A percentile compares a stretch with the other conserved stretches of the same genome.
Conservation (phyloP, 352 stramenopile species). For the Phytophthora agathidicida region DNA sequence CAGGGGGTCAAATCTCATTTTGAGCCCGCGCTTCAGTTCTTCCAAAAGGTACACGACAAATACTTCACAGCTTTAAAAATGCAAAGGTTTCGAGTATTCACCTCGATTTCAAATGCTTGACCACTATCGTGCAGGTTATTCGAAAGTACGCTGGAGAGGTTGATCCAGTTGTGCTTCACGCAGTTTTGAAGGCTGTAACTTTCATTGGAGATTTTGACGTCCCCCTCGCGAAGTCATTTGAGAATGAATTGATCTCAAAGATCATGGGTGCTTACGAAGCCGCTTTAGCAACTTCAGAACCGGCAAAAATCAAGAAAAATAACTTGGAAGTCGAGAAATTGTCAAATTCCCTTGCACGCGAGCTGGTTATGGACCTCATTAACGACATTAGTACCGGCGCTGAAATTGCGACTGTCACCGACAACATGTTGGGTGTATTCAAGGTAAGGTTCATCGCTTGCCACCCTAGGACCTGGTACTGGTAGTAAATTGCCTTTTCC, state of each 20-base stretch:
- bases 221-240: slow-evolving; percentile 60
- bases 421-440: slow-evolving; percentile 72
- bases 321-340: slow-evolving; percentile 3
- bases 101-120: background rate
- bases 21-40: slow-evolving; percentile 60
- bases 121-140: slow-evolving; percentile 45
- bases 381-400: slow-evolving; percentile 66
- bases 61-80: too few species aligned
- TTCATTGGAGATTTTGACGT: slow-evolving; percentile 84
- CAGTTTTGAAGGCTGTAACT: slow-evolving; percentile 68
- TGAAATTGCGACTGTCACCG: slow-evolving; percentile 71
- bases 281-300: slow-evolving; percentile 31
- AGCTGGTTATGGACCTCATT: slow-evolving; percentile 58
- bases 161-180: slow-evolving; percentile 59
- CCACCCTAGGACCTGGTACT: background rate
- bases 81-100: too few species aligned
- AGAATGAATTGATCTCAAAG: slow-evolving; percentile 76
- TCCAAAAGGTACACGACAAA: slow-evolving; percentile 58
- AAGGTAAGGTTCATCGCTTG: slow-evolving; percentile 52
- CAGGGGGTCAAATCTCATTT: slow-evolving; percentile 81
- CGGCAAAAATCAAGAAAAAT: background rate
- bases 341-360: slow-evolving; percentile 37
- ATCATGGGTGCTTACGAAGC: slow-evolving; percentile 77
- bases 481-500: background rate
- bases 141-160: slow-evolving; percentile 48